These are phyloP conservation scores for Podila epicladia DNA, from an alignment of 192 early-diverging fungal genomes.

Conservation along the genomic window DNA sequence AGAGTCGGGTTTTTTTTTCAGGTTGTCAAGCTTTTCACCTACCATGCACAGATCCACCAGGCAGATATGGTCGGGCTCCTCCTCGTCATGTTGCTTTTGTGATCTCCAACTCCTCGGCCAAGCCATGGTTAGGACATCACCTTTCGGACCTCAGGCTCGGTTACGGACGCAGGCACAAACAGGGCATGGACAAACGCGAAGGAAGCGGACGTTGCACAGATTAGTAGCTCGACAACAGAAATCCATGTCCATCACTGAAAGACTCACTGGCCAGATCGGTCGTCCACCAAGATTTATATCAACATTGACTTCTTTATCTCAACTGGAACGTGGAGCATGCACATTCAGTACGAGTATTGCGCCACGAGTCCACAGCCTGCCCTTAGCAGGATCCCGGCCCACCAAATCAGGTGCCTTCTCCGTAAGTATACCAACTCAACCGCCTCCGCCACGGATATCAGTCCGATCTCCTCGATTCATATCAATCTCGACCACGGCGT, in stretches of 20 bases:
- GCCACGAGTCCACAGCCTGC: too few relatives aligned
- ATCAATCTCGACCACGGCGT: conserved; percentile 8
- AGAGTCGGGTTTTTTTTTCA: not conserved
- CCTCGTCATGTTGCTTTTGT: conserved; percentile 39
- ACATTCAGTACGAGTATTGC: too few relatives aligned
- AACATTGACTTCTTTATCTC: too few relatives aligned
- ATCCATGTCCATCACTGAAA: not conserved
- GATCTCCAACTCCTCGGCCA: conserved; percentile 26
- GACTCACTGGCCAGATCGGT: not conserved
- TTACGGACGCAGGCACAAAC: not conserved
- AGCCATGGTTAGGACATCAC: not conserved
- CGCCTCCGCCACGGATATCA: not conserved
- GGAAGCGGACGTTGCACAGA: not conserved
- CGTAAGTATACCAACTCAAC: too few relatives aligned
- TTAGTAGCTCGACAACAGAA: not conserved
- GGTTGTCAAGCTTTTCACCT: not conserved
- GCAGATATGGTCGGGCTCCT: conserved; percentile 44
- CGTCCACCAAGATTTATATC: not conserved
- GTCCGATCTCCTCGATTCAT: not conserved
- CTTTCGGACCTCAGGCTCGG: not conserved
- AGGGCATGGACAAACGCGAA: not conserved
- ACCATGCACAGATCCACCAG: conserved; percentile 47
- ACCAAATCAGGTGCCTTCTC: too few relatives aligned
- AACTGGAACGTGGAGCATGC: too few relatives aligned
- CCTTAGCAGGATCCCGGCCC: too few relatives aligned